Base-by-base conservation (phyloP, 2,329 filamentous ascomycete species). In the Polytolypa hystricis region DNA sequence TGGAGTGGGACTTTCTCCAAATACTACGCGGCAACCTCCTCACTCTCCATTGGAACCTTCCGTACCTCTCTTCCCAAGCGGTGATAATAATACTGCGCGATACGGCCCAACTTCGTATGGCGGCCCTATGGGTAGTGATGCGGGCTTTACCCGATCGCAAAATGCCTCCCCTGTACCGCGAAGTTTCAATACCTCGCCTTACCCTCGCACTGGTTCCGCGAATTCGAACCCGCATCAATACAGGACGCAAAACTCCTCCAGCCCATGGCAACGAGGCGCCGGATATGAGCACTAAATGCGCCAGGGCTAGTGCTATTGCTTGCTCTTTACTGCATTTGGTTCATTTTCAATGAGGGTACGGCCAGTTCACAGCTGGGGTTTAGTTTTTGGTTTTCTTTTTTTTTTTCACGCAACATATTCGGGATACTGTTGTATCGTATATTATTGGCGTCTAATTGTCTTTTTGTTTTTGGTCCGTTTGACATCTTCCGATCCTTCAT, bases 211-310 rank as follows among this genome's bases (percentile, higher is more conserved):
- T 12, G 48, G 45, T 19, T 53, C 56, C 18, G 50, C 49, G 21
- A 46, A 51, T 18, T 47, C 51, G 6, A 51, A 49, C 34, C 44
- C 44, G 15, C 39, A 49, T 21, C 44, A 55, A 32, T 66, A 61
- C 48, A 57, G 69, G 42, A 49, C 61, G 43, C 64, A 68, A 46
- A 70, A 73, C 50, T 75, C 66, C 51, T 55, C 69, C 25, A 77
- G 72, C 58, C 74, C 74, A 36, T 79, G 75, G 75, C 74, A 79
- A 58, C 60, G 75, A 53, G 75, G 75, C 29, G 75, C 75, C 20
- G 75, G 75, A 30, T 79, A 79, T 48, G 74, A 79, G 41, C 69
- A 72, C 54, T 71, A 60, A 58, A 21, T 18, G 18, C n/a, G n/a
- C n/a, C n/a, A n/a, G n/a, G n/a, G n/a, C n/a, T n/a, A n/a, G n/a